These are phyloP conservation scores for Eimeria sp. DNA, from an alignment of 169 alveolate species.

Conservation along the genomic window DNA sequence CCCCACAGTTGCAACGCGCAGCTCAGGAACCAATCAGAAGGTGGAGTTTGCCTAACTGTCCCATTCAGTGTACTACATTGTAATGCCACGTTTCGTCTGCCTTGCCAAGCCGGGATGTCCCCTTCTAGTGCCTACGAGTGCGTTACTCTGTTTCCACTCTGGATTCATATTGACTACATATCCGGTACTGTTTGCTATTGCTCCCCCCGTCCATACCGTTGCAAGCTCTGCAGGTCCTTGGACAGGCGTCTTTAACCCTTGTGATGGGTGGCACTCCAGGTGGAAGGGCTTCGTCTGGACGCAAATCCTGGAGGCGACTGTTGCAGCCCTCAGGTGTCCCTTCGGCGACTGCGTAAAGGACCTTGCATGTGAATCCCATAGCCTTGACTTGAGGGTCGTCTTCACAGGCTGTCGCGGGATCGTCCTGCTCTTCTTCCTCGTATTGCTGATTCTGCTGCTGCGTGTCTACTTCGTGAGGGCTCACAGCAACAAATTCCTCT, in stretches of 20 bases:
- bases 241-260: conserved; percentile 86
- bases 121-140: background rate
- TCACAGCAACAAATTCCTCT: background rate
- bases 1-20: background rate
- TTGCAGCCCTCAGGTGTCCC: conserved; percentile 85
- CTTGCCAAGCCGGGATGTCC: background rate
- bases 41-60: background rate
- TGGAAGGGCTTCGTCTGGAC: conserved; percentile 83
- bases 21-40: background rate
- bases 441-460: conserved; percentile 26
- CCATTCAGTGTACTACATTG: background rate
- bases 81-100: background rate
- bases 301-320: conserved; percentile 77
- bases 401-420: conserved; percentile 82
- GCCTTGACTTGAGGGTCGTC: conserved; percentile 86
- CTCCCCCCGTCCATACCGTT: conserved; percentile 46
- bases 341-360: conserved; percentile 70
- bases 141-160: background rate
- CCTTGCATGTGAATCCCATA: conserved; percentile 86
- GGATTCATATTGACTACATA: background rate
- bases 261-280: conserved; percentile 84
- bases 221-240: conserved; percentile 86
- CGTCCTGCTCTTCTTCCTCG: conserved; percentile 20
- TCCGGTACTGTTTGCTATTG: background rate
- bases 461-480: background rate